Conservation (phyloP, 805 yeast species). For the Pichia sporocuriosa region DNA sequence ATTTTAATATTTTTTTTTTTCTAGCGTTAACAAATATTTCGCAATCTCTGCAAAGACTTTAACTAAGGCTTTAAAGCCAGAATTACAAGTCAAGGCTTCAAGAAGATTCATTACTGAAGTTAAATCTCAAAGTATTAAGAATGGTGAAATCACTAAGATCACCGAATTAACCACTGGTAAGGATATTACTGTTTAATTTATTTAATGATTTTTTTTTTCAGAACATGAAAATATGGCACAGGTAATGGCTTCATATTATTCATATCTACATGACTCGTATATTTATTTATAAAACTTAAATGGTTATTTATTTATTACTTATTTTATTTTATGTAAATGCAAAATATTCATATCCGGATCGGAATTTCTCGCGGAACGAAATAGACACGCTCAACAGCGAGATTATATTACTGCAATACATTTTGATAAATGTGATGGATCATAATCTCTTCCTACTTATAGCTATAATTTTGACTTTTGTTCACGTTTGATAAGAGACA, state of each 20-base stretch:
- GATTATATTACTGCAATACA: too few relatives aligned
- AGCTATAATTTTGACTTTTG: too few relatives aligned
- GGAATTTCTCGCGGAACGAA: not conserved
- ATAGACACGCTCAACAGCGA: too few relatives aligned
- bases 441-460: too few relatives aligned
- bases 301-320: too few relatives aligned
- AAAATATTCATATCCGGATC: not conserved
- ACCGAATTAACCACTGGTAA: constrained; percentile 21
- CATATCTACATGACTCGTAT: not conserved
- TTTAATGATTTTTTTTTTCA: not conserved
- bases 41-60: constrained; percentile 85
- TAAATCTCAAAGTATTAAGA: constrained; percentile 60
- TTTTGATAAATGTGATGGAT: too few relatives aligned
- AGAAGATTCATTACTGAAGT: constrained; percentile 72
- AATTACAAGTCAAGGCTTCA: constrained; percentile 64
- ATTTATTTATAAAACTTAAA: too few relatives aligned
- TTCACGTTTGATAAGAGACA: too few relatives aligned
- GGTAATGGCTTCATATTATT: not conserved
- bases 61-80: constrained; percentile 84
- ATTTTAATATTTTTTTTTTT: constrained; percentile 2
- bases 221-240: not conserved
- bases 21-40: constrained; percentile 77
- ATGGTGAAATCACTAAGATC: constrained; percentile 45
- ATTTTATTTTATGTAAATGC: too few relatives aligned
- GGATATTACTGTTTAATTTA: constrained; percentile 10